phyloP scores from a whole-genome alignment of 805 yeast genomes.

The Metschnikowia peoriensis region DNA sequence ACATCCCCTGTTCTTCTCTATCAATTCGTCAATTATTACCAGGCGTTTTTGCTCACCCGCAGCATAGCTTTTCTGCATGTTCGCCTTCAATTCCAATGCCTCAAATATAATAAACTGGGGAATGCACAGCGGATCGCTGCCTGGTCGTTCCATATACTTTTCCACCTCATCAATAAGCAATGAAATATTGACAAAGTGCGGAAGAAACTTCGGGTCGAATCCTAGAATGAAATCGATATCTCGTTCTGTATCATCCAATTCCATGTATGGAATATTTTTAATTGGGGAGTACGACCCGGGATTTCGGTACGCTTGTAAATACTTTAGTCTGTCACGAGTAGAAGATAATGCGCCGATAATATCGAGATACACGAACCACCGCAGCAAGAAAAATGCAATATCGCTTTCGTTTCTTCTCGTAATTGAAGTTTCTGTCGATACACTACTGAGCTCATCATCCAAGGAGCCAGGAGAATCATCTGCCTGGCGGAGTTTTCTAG shows the following conservation, averaged over 20 bases:
- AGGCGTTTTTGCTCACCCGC: slow-evolving; percentile 16
- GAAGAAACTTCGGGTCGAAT: slow-evolving; percentile 60
- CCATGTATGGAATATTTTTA: slow-evolving; percentile 19
- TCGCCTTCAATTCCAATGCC: slow-evolving; percentile 36
- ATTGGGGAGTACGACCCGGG: slow-evolving; percentile 20
- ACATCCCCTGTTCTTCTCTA: slow-evolving; percentile 10
- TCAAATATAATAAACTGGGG: slow-evolving; percentile 25
- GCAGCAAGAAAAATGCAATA: slow-evolving; percentile 52
- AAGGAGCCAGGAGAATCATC: background rate
- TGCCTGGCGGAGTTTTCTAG: background rate
- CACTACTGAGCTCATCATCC: background rate
- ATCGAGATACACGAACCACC: slow-evolving; percentile 72
- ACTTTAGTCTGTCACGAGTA: slow-evolving; percentile 37
- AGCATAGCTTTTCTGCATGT: slow-evolving; percentile 13
- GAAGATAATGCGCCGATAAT: slow-evolving; percentile 63
- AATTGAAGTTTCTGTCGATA: background rate
- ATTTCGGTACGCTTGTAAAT: slow-evolving; percentile 25
- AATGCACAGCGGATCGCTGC: slow-evolving; percentile 19
- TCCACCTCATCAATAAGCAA: slow-evolving; percentile 32
- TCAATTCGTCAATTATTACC: slow-evolving; percentile 12
- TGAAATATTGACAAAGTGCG: slow-evolving; percentile 52
- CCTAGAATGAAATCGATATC: slow-evolving; percentile 66
- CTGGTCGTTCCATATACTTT: slow-evolving; percentile 12
- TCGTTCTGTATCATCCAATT: slow-evolving; percentile 18
- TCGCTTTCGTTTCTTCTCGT: slow-evolving; percentile 31